Conservation (phyloP, 2,329 filamentous ascomycete species). For the Verticillium dahliae region DNA sequence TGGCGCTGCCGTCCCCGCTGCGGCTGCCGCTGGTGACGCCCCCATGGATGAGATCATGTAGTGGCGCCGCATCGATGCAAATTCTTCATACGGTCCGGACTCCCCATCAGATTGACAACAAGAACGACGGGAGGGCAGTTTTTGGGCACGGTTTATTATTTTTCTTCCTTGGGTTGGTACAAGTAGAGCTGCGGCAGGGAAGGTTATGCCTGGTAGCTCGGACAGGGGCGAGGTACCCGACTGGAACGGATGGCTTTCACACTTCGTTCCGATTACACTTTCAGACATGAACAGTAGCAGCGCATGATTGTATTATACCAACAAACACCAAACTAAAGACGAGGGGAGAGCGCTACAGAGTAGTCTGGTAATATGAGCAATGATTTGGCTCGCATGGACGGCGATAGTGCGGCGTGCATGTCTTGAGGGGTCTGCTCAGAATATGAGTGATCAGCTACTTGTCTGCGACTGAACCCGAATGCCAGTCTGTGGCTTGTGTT, state of each 20-base stretch:
- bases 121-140: neutral
- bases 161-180: neutral
- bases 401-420: neutral
- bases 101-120: neutral
- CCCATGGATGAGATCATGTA: slow-evolving; percentile 61
- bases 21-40: slow-evolving; percentile 42
- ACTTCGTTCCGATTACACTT: neutral
- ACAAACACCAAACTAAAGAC: neutral
- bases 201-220: neutral
- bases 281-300: neutral
- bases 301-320: neutral
- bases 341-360: neutral
- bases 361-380: neutral
- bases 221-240: neutral
- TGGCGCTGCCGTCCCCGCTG: slow-evolving; percentile 36
- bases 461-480: too few relatives aligned
- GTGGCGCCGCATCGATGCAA: slow-evolving; percentile 1
- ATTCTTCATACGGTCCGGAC: neutral
- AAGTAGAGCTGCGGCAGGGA: neutral
- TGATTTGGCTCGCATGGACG: neutral
- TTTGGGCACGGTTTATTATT: neutral
- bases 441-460: too few relatives aligned
- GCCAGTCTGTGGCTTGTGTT: too few relatives aligned
- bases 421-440: too few relatives aligned
- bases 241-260: neutral